Conservation (phyloP, 1,284 basidiomycete genomes). For the Spongispora temasekensis region DNA sequence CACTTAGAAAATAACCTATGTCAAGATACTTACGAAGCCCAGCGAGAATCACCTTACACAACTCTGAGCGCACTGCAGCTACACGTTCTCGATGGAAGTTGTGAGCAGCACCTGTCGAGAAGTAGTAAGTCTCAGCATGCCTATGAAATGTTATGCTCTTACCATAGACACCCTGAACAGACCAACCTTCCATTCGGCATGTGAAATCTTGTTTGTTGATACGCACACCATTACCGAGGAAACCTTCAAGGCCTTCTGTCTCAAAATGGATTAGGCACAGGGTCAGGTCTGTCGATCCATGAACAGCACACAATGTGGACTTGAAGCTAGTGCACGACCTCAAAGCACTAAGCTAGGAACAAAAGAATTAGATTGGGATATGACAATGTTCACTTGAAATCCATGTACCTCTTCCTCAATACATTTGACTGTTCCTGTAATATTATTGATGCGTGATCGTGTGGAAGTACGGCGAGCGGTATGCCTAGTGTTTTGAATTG, state of each 20-base stretch:
- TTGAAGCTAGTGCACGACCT: slow-evolving; percentile 5
- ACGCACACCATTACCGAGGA: slow-evolving; percentile 5
- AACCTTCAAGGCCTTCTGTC: slow-evolving; percentile 6
- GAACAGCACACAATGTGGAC: slow-evolving; percentile 1
- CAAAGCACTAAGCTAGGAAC: slow-evolving; percentile 4
- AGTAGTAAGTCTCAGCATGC: background rate
- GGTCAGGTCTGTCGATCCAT: slow-evolving; percentile 5
- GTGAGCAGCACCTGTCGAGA: slow-evolving; percentile 1
- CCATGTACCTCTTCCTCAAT: background rate
- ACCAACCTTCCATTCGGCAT: slow-evolving; percentile 10
- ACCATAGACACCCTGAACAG: slow-evolving; percentile 8
- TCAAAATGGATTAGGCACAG: too few species aligned
- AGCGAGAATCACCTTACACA: background rate
- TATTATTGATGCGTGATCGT: slow-evolving; percentile 3
- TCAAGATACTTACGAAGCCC: slow-evolving; percentile 3
- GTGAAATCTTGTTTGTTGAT: slow-evolving; percentile 5
- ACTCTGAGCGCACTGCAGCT: background rate
- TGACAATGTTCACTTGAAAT: background rate
- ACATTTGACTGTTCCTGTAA: slow-evolving; percentile 3
- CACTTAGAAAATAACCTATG: background rate
- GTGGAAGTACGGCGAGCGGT: background rate
- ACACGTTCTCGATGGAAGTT: slow-evolving; percentile 8
- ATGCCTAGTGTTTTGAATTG: background rate
- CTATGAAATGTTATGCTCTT: background rate
- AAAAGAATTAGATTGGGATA: background rate